phyloP scores from a whole-genome alignment of 2,329 filamentous ascomycete species.

The Pyricularia grisea region DNA sequence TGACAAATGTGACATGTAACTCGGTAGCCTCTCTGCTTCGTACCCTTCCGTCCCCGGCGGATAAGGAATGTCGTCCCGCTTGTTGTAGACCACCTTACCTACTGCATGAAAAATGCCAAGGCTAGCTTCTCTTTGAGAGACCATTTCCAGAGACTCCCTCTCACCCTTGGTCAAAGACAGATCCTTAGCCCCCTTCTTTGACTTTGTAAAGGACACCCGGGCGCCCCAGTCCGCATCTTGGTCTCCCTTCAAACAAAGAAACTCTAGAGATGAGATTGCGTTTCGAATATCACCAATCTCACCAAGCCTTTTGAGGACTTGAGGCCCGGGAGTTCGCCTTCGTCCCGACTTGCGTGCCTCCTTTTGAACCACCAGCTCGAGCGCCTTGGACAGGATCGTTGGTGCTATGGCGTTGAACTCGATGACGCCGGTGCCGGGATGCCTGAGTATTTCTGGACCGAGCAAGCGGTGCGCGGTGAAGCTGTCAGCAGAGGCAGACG shows the following conservation, averaged over 20 bases:
- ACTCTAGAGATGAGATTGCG: conserved; percentile 86
- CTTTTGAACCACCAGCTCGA: conserved; percentile 75
- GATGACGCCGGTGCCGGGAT: conserved; percentile 69
- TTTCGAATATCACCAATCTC: conserved; percentile 88
- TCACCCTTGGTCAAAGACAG: conserved; percentile 64
- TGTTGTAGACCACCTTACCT: conserved; percentile 95
- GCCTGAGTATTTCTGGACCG: conserved; percentile 74
- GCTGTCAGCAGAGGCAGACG: conserved; percentile 76
- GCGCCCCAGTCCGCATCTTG: conserved; percentile 65
- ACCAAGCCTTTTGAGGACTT: conserved; percentile 68
- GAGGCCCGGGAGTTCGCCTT: conserved; percentile 65
- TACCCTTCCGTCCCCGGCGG: conserved; percentile 26
- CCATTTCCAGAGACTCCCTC: conserved; percentile 65
- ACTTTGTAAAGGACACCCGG: conserved; percentile 60
- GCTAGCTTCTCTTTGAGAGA: conserved; percentile 81
- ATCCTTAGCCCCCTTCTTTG: conserved; percentile 51
- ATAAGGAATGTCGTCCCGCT: conserved; percentile 52
- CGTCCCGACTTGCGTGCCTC: conserved; percentile 73
- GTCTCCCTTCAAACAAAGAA: conserved; percentile 78
- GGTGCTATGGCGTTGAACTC: conserved; percentile 92
- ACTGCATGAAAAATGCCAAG: conserved; percentile 94
- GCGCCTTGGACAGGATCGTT: conserved; percentile 73
- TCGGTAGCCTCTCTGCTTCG: conserved; percentile 46
- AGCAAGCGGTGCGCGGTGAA: conserved; percentile 87
- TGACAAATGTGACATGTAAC: conserved; percentile 45